Base-by-base conservation (phyloP, 345 rosid genomes). In the Brassica rapa region DNA sequence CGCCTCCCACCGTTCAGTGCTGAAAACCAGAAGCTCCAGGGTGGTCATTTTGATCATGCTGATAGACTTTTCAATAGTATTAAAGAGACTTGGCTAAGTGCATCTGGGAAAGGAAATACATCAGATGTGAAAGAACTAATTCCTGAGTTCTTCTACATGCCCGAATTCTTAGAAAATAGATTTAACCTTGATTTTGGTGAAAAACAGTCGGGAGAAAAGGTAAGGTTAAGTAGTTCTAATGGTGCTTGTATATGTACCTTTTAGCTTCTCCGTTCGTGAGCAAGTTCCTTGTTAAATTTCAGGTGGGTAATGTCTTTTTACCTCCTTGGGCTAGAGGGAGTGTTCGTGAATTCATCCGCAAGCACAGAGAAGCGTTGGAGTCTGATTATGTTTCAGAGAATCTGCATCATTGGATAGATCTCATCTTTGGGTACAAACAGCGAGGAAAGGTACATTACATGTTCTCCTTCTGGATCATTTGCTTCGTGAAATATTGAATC, bases 241-340 rank as follows among this genome's bases (percentile, higher is more conserved):
- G 55, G 61, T 16, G 77, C 68, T 69, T 39, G 14, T 14, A 41
- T 80, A 7, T 21, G 66, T 64, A 41, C n/a, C 30, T 56, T 21
- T 56, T 56, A 56, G 37, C 62, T 56, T 56, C 6, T 56, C 27
- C 21, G 63, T 39, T 80, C 23, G n/a, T 43, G 62, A 29, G 72
- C 12, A 56, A 57, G 30, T 57, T 57, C 62, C 11, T 57, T 32
- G 32, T 57, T 51, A 8, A 59, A 10, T 81, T 68, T 74, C 85
- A 96, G 99, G 98, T 93, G 68, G 97, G 90, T 82, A 88, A 90
- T 81, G 97, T 93, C 37, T 24, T 86, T 57, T 86, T 96, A 82
- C 99, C 99, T 77, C 96, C 97, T 25, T 96, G 99, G 99, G 97
- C 99, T 41, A 90, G 85, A 85, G 97, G 96, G 72, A 93, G 98